Evolutionary conservation across 805 yeast genomes (phyloP), one percentile per base, ranked within the genome.

Genomic region (Starmera caribaea): DNA sequence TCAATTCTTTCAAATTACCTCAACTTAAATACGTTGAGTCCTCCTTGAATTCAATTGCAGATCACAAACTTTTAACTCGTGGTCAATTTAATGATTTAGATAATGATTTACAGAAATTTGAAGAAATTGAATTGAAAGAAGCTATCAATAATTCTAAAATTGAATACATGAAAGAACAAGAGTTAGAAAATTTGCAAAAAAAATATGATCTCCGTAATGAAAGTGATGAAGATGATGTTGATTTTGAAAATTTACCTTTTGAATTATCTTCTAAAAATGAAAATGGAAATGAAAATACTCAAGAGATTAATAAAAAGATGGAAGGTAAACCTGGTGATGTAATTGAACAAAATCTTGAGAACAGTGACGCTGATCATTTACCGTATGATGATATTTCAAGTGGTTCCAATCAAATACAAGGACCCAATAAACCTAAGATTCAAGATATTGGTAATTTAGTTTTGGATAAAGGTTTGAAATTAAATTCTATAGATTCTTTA

Each of bases 81-180:
- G 26, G 8, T 7, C 26, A 21, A 21, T 21, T 21, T 9, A 21
- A 7, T 21, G 26, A 7, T 7, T 21, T 21, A 21, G 26, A 21
- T 21, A 21, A 21, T 21, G 26, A 21, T 21, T 5, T 53, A 13
- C 42, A 46, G 11, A 53, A 60, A 24, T 45, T 62, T 11, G 57
- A 56, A 32, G 65, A 59, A 29, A 53, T 56, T 32, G 63, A 65
- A 39, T 53, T 65, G 35, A 52, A 51, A 34, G 71, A 72, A 37
- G 61, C 61, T 5, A 51, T 77, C 27, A 57, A 59, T 42, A 49
- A 50, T 32, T 81, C 83, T 0, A 66, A 76, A 32, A 71, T 66
- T 37, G 61, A 58, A 30, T 71, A 76, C 2, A 68, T 69, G 41
- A 48, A 54, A 39, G 79, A 75, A 30, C 43, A 49, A 35, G 76